These are phyloP conservation scores for Leishmania amazonensis DNA, from an alignment of 208 protist species.

Conservation along the genomic window DNA sequence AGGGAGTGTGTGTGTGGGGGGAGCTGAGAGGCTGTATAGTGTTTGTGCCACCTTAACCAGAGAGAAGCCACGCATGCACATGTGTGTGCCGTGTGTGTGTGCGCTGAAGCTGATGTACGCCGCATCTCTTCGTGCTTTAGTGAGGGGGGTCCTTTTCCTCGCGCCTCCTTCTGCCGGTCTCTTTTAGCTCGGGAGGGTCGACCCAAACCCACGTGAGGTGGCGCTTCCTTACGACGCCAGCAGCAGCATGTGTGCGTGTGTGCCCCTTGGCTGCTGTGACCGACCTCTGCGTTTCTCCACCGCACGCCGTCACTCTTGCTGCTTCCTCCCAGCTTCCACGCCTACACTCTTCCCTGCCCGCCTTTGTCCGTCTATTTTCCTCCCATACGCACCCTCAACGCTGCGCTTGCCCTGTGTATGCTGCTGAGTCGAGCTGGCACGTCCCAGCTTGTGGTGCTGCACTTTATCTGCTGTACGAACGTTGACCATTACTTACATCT, in stretches of 20 bases:
- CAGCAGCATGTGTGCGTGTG: too few relatives aligned
- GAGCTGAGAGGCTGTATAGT: neutral
- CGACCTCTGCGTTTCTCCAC: neutral
- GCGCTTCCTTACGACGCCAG: neutral
- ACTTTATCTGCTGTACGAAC: neutral
- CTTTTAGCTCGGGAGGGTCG: neutral
- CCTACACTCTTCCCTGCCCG: slow-evolving; percentile 4
- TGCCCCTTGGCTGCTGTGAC: neutral
- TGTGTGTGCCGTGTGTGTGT: neutral
- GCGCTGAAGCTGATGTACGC: neutral
- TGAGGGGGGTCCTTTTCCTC: neutral
- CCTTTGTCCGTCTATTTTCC: neutral
- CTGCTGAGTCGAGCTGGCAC: neutral
- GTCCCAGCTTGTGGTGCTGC: neutral
- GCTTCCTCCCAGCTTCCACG: neutral
- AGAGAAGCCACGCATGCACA: neutral
- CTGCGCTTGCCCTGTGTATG: neutral
- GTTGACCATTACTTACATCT: neutral
- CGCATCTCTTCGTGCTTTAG: neutral
- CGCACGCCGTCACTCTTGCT: neutral
- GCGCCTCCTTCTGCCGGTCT: neutral
- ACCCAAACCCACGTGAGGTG: neutral
- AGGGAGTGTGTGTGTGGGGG: too few relatives aligned
- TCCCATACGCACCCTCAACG: neutral
- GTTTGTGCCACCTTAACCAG: neutral